phyloP scores from a whole-genome alignment of 345 rosid genomes.

The Passiflora organensis region DNA sequence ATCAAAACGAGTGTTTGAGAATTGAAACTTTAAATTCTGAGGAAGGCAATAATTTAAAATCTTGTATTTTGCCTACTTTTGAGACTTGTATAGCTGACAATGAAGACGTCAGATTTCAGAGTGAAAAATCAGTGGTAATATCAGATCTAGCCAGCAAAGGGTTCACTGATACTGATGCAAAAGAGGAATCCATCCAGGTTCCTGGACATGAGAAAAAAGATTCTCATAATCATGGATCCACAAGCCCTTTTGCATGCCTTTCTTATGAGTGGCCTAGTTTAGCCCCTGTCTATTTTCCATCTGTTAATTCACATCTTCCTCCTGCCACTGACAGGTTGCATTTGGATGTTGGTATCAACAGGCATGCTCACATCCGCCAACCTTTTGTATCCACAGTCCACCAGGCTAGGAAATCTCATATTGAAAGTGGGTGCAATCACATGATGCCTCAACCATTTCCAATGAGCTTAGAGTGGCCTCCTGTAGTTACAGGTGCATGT shows the following conservation, averaged over 20 bases:
- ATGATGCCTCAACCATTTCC: constrained; percentile 66
- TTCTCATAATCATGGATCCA: constrained; percentile 25
- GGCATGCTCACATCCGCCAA: constrained; percentile 69
- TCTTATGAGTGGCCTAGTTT: constrained; percentile 89
- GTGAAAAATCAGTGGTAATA: constrained; percentile 28
- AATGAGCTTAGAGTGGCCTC: constrained; percentile 97
- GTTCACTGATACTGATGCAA: constrained; percentile 25
- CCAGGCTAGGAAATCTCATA: constrained; percentile 62
- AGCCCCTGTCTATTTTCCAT: constrained; percentile 65
- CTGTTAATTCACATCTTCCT: constrained; percentile 66
- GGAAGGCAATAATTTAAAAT: constrained; percentile 25
- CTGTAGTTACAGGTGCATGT: constrained; percentile 70
- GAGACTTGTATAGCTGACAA: constrained; percentile 25
- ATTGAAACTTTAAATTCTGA: constrained; percentile 21
- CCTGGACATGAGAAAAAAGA: constrained; percentile 34
- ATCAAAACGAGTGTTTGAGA: constrained; percentile 21
- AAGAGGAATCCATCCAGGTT: constrained; percentile 34
- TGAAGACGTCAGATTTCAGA: constrained; percentile 26
- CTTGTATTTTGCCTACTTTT: constrained; percentile 20
- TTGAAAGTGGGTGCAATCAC: constrained; percentile 61
- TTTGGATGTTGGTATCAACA: constrained; percentile 84
- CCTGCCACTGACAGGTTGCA: constrained; percentile 92
- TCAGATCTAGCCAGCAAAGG: constrained; percentile 23
- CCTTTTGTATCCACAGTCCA: constrained; percentile 69
- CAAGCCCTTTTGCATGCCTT: constrained; percentile 46